Base-by-base conservation (phyloP, 306 rosid species). In the Prunus mume region DNA sequence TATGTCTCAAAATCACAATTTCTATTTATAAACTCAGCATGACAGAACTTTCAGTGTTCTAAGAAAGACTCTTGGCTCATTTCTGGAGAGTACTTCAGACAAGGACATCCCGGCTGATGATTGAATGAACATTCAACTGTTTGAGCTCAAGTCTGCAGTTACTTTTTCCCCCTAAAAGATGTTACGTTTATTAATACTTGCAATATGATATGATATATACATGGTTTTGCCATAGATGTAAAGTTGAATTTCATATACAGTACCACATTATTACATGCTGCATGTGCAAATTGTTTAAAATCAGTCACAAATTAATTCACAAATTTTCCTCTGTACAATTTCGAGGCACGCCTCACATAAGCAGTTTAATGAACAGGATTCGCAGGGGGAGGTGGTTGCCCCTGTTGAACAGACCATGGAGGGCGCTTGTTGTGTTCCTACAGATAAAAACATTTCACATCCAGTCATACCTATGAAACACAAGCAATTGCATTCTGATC, bases 81-180 rank as follows among this genome's bases (percentile, higher is more conserved):
- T 95, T 86, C 84, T 92, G 72, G 97, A 88, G n/a, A 76, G 84
- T 79, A 22, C 24, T 22, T 22, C 24, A 22, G 83, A 95, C 56
- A 97, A 92, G 69, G 97, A 90, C 56, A 88, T 89, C 88, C 90
- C 85, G 55, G 87, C 91, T 54, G 97, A 95, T 66, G 98, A 92
- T 76, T 87, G 88, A 87, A 78, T 34, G 41, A 34, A 5, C 41
- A 34, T 34, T 34, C 41, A 34, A 34, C 41, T 34, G 8, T 34
- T 34, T 34, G 41, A 34, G 41, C 41, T 34, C 41, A 65, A n/a
- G 22, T 64, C 10, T 63, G 49, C 24, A 10, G n/a, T 65, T 30
- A 63, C 52, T 17, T 4, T 13, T 55, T 8, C 10, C 61, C 12
- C 25, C 19, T 19, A 10, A 55, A 11, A 18, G 13, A 8, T 28